A percentile compares a stretch with the other conserved stretches of the same genome.
These are phyloP conservation scores for Gleditsia sinensis DNA, from an alignment of 306 rosid species.

Conservation along the genomic window DNA sequence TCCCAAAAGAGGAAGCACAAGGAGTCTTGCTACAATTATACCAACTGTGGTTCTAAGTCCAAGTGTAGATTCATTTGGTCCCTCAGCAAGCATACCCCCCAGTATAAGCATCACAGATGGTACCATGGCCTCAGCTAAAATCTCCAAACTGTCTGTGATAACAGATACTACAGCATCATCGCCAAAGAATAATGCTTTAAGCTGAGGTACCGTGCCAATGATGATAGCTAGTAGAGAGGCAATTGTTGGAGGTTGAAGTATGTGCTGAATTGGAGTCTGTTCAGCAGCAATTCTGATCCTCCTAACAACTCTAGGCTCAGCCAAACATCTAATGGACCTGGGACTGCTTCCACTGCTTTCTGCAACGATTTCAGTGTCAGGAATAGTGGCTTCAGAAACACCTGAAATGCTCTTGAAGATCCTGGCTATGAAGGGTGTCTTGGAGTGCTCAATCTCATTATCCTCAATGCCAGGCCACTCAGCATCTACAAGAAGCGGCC, in stretches of 20 bases:
- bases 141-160: slow-evolving; percentile 51
- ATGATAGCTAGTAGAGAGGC: slow-evolving; percentile 57
- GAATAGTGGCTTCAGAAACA: slow-evolving; percentile 28
- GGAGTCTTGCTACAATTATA: slow-evolving; percentile 50
- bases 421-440: slow-evolving; percentile 53
- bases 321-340: slow-evolving; percentile 50
- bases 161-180: slow-evolving; percentile 55
- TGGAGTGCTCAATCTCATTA: slow-evolving; percentile 60
- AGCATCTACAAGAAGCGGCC: slow-evolving; percentile 65
- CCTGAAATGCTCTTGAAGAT: slow-evolving; percentile 41
- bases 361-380: slow-evolving; percentile 35
- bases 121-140: slow-evolving; percentile 52
- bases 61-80: slow-evolving; percentile 55
- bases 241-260: slow-evolving; percentile 67
- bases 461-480: slow-evolving; percentile 73
- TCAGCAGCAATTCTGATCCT: slow-evolving; percentile 54
- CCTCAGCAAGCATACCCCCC: slow-evolving; percentile 73
- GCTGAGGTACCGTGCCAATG: slow-evolving; percentile 54
- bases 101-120: slow-evolving; percentile 69
- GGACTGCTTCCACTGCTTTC: slow-evolving; percentile 42
- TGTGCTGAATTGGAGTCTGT: slow-evolving; percentile 62
- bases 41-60: slow-evolving; percentile 60
- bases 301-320: slow-evolving; percentile 59
- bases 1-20: slow-evolving; percentile 65
- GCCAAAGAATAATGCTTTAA: slow-evolving; percentile 55